These are phyloP conservation scores for Magnusiomyces ingens DNA, from an alignment of 1,139 yeast genomes.

Conservation along the genomic window DNA sequence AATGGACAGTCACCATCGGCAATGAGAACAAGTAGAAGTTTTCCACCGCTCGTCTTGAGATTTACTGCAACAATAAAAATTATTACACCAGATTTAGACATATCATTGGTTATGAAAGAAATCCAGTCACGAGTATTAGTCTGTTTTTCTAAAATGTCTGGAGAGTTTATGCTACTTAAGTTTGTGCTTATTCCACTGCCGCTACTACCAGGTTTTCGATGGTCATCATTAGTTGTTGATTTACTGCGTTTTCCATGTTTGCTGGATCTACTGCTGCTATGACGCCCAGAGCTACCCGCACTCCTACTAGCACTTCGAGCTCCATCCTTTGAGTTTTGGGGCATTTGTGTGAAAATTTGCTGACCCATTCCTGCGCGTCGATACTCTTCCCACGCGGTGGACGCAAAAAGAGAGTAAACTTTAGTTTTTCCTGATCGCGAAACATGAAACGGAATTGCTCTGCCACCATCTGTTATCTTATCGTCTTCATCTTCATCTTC, in stretches of 20 bases:
- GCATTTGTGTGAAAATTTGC: not conserved
- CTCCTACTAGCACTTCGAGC: slow-evolving; percentile 5
- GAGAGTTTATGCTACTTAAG: too few species aligned
- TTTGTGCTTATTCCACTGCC: too few species aligned
- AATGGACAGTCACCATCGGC: slow-evolving; percentile 27
- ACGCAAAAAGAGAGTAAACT: slow-evolving; percentile 27
- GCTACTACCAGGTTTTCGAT: slow-evolving; percentile 1
- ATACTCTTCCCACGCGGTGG: slow-evolving; percentile 28
- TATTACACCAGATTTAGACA: slow-evolving; percentile 12
- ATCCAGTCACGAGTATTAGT: slow-evolving; percentile 21
- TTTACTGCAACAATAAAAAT: slow-evolving; percentile 23
- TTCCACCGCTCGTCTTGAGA: slow-evolving; percentile 18
- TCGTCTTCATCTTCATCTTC: not conserved
- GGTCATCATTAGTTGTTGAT: slow-evolving; percentile 3
- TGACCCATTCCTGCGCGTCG: slow-evolving; percentile 17
- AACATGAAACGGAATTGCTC: slow-evolving; percentile 18
- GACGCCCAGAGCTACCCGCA: too few species aligned
- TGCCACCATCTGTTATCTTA: not conserved
- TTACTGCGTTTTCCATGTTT: not conserved
- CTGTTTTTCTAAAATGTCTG: not conserved
- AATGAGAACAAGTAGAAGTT: slow-evolving; percentile 24
- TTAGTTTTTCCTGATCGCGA: slow-evolving; percentile 27
- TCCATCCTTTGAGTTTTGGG: not conserved
- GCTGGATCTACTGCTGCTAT: too few species aligned
- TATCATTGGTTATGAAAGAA: slow-evolving; percentile 24